A percentile compares a stretch with the other conserved stretches of the same genome.
phyloP scores from a whole-genome alignment of 306 rosid species.

The Sindora glabra region DNA sequence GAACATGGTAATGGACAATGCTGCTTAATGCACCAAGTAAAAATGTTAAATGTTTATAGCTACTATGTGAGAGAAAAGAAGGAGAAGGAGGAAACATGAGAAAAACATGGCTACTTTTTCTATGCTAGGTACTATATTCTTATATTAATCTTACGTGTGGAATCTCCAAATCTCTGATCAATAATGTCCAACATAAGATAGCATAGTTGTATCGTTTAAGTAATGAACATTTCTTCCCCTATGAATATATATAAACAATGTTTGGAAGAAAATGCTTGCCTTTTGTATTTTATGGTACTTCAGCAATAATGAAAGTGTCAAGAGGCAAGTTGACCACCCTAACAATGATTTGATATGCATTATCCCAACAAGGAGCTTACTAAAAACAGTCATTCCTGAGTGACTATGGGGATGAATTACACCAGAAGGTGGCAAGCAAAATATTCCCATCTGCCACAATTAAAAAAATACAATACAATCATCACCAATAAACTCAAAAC shows the following conservation, averaged over 20 bases:
- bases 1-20: too few species aligned
- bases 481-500: neutral
- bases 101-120: neutral
- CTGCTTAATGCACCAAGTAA: too few species aligned
- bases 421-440: conserved; percentile 91
- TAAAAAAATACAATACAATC: neutral
- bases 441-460: conserved; percentile 72
- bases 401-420: conserved; percentile 91
- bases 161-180: neutral
- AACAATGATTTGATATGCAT: conserved; percentile 93
- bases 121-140: neutral
- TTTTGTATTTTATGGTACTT: conserved; percentile 20
- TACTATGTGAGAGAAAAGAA: too few species aligned
- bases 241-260: too few species aligned
- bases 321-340: conserved; percentile 56
- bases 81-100: neutral
- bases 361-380: conserved; percentile 83
- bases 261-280: conserved; percentile 34
- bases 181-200: neutral
- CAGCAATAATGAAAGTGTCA: conserved; percentile 19
- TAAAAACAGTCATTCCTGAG: conserved; percentile 96
- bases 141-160: neutral
- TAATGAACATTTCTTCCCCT: too few species aligned
- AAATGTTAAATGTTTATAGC: too few species aligned
- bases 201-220: too few species aligned